Conservation (phyloP, 306 rosid species). For the Neltuma alba region DNA sequence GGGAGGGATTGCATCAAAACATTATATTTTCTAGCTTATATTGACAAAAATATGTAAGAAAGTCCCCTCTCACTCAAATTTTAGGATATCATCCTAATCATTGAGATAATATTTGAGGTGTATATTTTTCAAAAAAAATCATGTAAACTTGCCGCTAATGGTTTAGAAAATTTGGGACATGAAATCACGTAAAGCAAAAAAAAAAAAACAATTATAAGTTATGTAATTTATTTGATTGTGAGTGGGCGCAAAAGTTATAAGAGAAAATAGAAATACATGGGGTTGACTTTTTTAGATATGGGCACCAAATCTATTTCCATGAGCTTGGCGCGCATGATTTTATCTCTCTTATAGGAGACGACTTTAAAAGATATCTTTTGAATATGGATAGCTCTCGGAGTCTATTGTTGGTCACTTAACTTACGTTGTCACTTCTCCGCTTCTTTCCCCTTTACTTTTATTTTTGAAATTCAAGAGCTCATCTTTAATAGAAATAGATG, state of each 20-base stretch:
- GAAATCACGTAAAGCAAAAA: too few species aligned
- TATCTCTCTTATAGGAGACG: not conserved
- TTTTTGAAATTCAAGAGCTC: too few species aligned
- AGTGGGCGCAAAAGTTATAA: not conserved
- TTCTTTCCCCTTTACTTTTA: too few species aligned
- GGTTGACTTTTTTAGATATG: not conserved
- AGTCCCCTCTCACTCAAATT: not conserved
- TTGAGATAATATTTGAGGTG: not conserved
- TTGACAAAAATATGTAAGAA: too few species aligned
- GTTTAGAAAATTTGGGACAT: not conserved
- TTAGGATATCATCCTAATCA: not conserved
- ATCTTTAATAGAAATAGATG: too few species aligned
- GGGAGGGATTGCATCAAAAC: too few species aligned
- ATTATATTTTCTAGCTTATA: too few species aligned
- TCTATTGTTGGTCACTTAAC: not conserved
- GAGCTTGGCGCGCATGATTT: not conserved
- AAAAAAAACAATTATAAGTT: too few species aligned
- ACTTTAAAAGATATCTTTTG: not conserved
- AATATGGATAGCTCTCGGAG: too few species aligned
- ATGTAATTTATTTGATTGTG: not conserved
- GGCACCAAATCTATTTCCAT: not conserved
- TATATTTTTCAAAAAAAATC: too few species aligned
- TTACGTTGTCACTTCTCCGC: not conserved
- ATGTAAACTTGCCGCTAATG: not conserved
- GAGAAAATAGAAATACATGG: not conserved